These are phyloP conservation scores for Singerocomus inundabilis DNA, from an alignment of 1,284 basidiomycete species.

Conservation along the genomic window DNA sequence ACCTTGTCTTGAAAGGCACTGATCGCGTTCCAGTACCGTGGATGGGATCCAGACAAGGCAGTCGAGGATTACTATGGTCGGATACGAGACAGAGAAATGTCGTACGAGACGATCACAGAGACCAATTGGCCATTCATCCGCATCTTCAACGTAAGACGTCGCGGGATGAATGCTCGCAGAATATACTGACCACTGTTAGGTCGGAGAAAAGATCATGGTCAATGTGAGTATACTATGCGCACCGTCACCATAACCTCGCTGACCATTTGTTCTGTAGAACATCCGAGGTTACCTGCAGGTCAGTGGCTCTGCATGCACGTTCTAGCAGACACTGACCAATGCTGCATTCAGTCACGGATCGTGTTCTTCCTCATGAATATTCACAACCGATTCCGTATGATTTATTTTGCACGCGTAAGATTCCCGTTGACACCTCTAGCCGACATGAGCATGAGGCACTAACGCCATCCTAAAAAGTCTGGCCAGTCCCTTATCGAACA, in stretches of 20 bases:
- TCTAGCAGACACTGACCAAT: constrained; percentile 3
- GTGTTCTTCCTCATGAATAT: constrained; percentile 99
- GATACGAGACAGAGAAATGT: constrained; percentile 84
- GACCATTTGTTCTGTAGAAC: constrained; percentile 48
- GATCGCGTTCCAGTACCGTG: constrained; percentile 67
- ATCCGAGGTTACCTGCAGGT: constrained; percentile 86
- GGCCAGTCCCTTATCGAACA: constrained; percentile 97
- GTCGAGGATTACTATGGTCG: constrained; percentile 89
- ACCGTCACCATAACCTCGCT: neutral
- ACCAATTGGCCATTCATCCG: constrained; percentile 91
- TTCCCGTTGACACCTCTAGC: neutral
- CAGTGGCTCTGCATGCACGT: constrained; percentile 12
- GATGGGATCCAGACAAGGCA: constrained; percentile 90
- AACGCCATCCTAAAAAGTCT: constrained; percentile 44
- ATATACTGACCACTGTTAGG: constrained; percentile 40
- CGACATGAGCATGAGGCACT: neutral
- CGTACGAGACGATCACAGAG: constrained; percentile 88
- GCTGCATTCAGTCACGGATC: constrained; percentile 68
- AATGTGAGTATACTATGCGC: constrained; percentile 56
- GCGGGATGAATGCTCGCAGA: neutral
- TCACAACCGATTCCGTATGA: constrained; percentile 87
- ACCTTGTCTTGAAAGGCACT: neutral
- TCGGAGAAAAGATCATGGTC: constrained; percentile 91
- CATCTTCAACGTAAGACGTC: constrained; percentile 77
- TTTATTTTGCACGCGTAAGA: constrained; percentile 88